Conservation (phyloP, 139 green algal species). For the Picochlorum sp. region DNA sequence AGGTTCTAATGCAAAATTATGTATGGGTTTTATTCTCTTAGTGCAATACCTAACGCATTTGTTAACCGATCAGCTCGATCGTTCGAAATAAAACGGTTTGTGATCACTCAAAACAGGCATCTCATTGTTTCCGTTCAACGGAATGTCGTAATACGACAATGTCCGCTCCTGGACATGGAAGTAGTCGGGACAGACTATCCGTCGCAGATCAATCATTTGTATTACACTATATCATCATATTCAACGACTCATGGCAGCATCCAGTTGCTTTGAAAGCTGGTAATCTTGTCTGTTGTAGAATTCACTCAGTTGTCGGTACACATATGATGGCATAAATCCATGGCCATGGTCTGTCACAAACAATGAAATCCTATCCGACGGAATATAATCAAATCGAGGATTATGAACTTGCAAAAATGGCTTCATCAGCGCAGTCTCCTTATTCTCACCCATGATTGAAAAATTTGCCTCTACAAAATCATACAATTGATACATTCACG, state of each 20-base stretch:
- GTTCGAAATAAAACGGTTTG: too few species aligned
- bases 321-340: slow-evolving; percentile 38
- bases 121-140: too few species aligned
- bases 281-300: slow-evolving; percentile 34
- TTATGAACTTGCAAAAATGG: slow-evolving; percentile 71
- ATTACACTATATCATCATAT: too few species aligned
- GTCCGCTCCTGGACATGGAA: too few species aligned
- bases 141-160: too few species aligned
- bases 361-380: slow-evolving; percentile 81
- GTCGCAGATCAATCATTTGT: too few species aligned
- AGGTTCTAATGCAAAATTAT: too few species aligned
- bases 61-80: too few species aligned
- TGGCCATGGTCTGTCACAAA: slow-evolving; percentile 69
- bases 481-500: not conserved
- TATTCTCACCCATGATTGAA: not conserved
- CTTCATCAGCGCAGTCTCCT: not conserved
- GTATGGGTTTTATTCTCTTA: too few species aligned
- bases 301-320: slow-evolving; percentile 30
- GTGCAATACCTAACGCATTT: too few species aligned
- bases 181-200: too few species aligned
- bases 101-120: too few species aligned
- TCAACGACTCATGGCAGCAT: slow-evolving; percentile 7
- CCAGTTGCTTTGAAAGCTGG: slow-evolving; percentile 9
- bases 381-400: slow-evolving; percentile 89
- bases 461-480: not conserved